Evolutionary conservation across 139 green algal genomes (phyloP).

Genomic region (Zygnema cylindricum): DNA sequence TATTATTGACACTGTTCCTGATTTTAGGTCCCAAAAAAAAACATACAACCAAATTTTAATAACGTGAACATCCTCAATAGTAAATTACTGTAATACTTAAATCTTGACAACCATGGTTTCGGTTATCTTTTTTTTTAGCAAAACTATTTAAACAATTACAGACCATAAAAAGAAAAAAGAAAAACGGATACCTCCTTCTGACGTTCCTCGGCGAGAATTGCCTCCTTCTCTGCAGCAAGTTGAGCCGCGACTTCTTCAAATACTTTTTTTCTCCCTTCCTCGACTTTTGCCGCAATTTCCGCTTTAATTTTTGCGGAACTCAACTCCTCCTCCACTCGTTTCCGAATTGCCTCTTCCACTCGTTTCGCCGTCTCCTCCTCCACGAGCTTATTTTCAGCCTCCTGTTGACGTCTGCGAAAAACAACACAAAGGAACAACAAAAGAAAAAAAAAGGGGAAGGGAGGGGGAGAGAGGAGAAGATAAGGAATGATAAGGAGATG

Average conservation of each 20-base stretch:
- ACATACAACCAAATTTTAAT: too few species aligned
- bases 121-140: neutral
- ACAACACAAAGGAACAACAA: too few species aligned
- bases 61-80: too few species aligned
- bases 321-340: conserved; percentile 35
- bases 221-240: conserved; percentile 40
- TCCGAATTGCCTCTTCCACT: conserved; percentile 40
- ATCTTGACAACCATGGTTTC: too few species aligned
- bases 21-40: too few species aligned
- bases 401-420: conserved; percentile 27
- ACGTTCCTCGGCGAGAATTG: conserved; percentile 5
- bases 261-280: conserved; percentile 18
- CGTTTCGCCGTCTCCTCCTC: conserved; percentile 42
- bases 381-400: conserved; percentile 25
- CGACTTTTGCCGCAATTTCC: conserved; percentile 13
- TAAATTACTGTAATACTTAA: too few species aligned
- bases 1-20: too few species aligned
- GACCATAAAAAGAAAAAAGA: neutral
- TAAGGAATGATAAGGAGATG: too few species aligned
- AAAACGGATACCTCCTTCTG: conserved; percentile 45
- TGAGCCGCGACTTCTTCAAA: conserved; percentile 44
- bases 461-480: too few species aligned
- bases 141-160: neutral
- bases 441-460: too few species aligned
- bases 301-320: conserved; percentile 22